Conservation (phyloP, 345 rosid genomes). For the Limnanthes douglasii region DNA sequence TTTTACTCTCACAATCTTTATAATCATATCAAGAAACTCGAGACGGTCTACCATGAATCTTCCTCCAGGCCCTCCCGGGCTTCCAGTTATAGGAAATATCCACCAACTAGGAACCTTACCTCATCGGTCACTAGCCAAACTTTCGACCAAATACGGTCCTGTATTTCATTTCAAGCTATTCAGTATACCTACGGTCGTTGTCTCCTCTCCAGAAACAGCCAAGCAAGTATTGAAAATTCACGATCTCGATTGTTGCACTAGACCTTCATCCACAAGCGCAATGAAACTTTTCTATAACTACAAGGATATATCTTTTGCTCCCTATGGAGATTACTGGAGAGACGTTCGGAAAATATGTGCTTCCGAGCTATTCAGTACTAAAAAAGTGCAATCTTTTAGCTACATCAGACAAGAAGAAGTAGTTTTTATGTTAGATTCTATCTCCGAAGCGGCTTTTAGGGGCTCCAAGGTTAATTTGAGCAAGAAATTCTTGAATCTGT, state of each 20-base stretch:
- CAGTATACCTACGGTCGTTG: conserved; percentile 2
- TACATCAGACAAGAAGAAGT: conserved; percentile 19
- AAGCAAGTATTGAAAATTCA: conserved; percentile 14
- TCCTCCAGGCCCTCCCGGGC: conserved; percentile 22
- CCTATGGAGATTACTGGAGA: conserved; percentile 19
- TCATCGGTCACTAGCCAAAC: conserved; percentile 13
- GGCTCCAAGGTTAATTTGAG: conserved; percentile 5
- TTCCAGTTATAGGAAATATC: conserved; percentile 24
- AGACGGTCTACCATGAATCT: too few relatives aligned
- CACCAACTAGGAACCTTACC: too few relatives aligned
- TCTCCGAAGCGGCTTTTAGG: neutral
- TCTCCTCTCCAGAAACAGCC: conserved; percentile 19
- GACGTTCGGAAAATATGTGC: conserved; percentile 16
- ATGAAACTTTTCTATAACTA: conserved; percentile 16
- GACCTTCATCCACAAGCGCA: conserved; percentile 9
- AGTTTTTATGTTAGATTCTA: conserved; percentile 8
- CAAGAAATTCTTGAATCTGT: conserved; percentile 4
- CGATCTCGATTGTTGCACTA: conserved; percentile 17
- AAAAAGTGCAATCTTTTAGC: conserved; percentile 9
- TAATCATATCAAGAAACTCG: too few relatives aligned
- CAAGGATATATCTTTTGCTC: conserved; percentile 15
- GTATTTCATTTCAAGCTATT: conserved; percentile 18
- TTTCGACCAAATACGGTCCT: conserved; percentile 22
- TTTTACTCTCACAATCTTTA: too few relatives aligned
- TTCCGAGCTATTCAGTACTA: conserved; percentile 15